Base-by-base conservation (phyloP, 345 rosid genomes). In the Erysimum cheiranthoides region DNA sequence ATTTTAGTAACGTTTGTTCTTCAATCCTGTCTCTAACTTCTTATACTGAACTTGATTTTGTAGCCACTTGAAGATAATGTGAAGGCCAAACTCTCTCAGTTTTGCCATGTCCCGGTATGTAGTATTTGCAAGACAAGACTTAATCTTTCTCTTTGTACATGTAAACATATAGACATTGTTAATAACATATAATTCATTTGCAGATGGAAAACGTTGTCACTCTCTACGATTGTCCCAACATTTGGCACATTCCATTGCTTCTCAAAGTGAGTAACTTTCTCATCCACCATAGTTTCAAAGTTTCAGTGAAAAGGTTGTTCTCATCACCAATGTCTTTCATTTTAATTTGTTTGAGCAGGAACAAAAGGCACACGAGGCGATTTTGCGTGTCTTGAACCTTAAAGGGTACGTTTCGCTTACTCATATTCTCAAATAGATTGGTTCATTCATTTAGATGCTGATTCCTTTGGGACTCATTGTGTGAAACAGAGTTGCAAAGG, bases 171-270 rank as follows among this genome's bases (percentile, higher is more conserved):
- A 38, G 38, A 62, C 45, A 49, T 30, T 73, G 6, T n/a, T 69
- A 10, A 46, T 30, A 64, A 52, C 6, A 58, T 42, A 10, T 35
- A 10, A 18, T 32, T 38, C 66, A 61, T 78, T 81, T 82, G 13
- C 85, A 96, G 99, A 86, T 73, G 65, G 91, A 90, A 78, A 86
- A 89, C 51, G 82, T 96, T 40, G 56, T 96, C 79, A 86, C 96
- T 75, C 86, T 96, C 62, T 85, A 87, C 52, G 99, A 96, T 73
- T 96, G 94, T 64, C 82, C 98, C 61, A 96, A 96, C 81, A 96
- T 96, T 72, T 96, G 99, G 99, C 93, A 96, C 61, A 81, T 96
- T 75, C 99, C 99, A 61, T 80, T 89, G 78, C 90, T 96, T 74
- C 81, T 96, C 35, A 86, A 85, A 80, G 99, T 95, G 80, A 82